Evolutionary conservation across 148 eudicot species (phyloP), one percentile per base, ranked within the genome.

Genomic region (Rhododendron molle): DNA sequence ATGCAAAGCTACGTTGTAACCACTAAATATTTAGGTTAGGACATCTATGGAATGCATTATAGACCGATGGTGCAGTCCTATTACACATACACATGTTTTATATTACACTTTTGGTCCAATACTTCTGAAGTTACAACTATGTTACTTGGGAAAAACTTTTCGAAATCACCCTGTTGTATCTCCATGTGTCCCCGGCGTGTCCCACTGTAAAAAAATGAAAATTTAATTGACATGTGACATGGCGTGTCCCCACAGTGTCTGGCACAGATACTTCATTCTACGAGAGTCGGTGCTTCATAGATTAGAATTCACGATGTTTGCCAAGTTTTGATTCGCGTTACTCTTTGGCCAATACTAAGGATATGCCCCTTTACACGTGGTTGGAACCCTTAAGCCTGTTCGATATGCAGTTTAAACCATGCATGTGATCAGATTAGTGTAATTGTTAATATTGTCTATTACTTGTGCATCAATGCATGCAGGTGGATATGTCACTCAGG

Each of bases 401-500:
- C 1, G 36, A 69, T 69, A 69, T 12, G 74, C 74, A 3, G 11
- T 26, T 69, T 26, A 69, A 69, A 69, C 73, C 73, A 10, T 69
- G 74, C 23, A 20, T 11, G 26, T 20, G 49, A 50, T 74, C 16
- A 84, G n/a, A 36, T 49, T 84, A 74, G 81, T 34, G 49, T 71
- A 56, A 23, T 49, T 58, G 18, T 38, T 80, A 52, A 83, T 20
- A 2, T 56, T 69, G 9, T 49, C 26, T 32, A 40, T 77, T 56
- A 52, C 71, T 16, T 40, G 77, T 72, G 58, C 80, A 82, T 72
- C 56, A 84, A 71, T 83, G 74, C 47, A 77, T 87, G 88, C 86
- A 96, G 99, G 99, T 96, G 83, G 97, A 96, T 58, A 90, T 95
- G 88, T 93, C 98, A 72, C 84, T 92, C 81, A 93, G 87, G 92